These are phyloP conservation scores for Coniferiporia sulphurascens DNA, from an alignment of 1,284 basidiomycete species.

Conservation along the genomic window DNA sequence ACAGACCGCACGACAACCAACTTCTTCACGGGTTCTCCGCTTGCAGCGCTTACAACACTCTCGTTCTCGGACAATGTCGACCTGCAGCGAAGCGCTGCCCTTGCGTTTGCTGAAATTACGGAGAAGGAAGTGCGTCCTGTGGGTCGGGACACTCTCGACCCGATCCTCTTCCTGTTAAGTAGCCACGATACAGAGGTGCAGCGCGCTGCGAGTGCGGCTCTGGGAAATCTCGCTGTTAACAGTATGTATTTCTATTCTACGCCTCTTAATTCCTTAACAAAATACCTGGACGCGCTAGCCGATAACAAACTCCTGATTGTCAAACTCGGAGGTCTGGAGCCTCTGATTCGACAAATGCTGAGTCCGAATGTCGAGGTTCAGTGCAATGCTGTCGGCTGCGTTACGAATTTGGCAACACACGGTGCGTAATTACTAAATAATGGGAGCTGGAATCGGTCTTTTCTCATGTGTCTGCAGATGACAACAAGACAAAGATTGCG, in stretches of 20 bases:
- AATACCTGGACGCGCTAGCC: slow-evolving; percentile 43
- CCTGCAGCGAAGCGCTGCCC: slow-evolving; percentile 94
- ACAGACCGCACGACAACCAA: slow-evolving; percentile 93
- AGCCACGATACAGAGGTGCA: slow-evolving; percentile 99
- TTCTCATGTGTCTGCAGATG: slow-evolving; percentile 50
- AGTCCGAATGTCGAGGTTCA: slow-evolving; percentile 99
- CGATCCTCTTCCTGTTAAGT: slow-evolving; percentile 94
- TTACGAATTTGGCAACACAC: slow-evolving; percentile 98
- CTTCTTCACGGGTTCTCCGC: slow-evolving; percentile 91
- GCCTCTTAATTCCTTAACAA: slow-evolving; percentile 19
- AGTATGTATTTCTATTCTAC: slow-evolving; percentile 52
- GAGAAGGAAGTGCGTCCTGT: slow-evolving; percentile 99
- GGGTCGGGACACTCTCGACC: slow-evolving; percentile 95
- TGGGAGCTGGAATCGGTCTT: neutral
- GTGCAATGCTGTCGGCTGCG: slow-evolving; percentile 99
- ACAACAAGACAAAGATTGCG: slow-evolving; percentile 99
- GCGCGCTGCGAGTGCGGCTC: slow-evolving; percentile 95
- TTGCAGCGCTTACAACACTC: slow-evolving; percentile 92
- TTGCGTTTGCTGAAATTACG: slow-evolving; percentile 99
- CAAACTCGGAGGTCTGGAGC: slow-evolving; percentile 95
- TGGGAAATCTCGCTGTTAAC: slow-evolving; percentile 98
- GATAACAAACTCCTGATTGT: slow-evolving; percentile 99
- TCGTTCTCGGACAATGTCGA: slow-evolving; percentile 99
- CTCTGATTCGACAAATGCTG: slow-evolving; percentile 98
- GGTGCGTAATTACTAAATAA: slow-evolving; percentile 46